phyloP scores from a whole-genome alignment of 495 filamentous ascomycete genomes.

The Bacidia rubella region DNA sequence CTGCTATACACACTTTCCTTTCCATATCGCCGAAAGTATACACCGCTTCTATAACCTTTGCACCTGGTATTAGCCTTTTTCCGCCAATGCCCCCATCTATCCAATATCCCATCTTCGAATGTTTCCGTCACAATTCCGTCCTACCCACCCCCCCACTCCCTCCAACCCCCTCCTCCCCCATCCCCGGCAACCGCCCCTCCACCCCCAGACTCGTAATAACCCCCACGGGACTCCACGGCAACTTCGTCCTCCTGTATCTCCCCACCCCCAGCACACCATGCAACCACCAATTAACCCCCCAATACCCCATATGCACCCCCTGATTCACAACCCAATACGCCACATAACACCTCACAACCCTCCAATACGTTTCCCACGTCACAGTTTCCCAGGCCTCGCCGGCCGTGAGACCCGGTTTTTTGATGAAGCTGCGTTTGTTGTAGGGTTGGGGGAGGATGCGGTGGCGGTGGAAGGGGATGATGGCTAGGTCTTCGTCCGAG shows the following conservation, averaged over 20 bases:
- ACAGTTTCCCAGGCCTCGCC: constrained; percentile 13
- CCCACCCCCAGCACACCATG: constrained; percentile 10
- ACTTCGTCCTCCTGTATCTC: constrained; percentile 7
- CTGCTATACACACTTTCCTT: too few species aligned
- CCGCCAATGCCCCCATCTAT: background rate
- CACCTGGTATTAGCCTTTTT: too few species aligned
- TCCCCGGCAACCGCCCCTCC: background rate
- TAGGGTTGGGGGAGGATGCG: background rate
- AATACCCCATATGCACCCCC: constrained; percentile 13
- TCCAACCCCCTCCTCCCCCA: constrained; percentile 1
- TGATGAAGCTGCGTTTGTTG: constrained; percentile 5
- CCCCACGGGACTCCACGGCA: constrained; percentile 11
- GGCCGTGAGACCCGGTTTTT: constrained; percentile 10
- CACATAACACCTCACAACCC: constrained; percentile 9
- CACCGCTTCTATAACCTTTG: too few species aligned
- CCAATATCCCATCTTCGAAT: background rate
- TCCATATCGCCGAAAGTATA: too few species aligned
- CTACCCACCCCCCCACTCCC: background rate
- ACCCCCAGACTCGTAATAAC: background rate
- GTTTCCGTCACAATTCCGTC: background rate
- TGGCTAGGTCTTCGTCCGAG: constrained; percentile 15
- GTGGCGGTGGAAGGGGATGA: constrained; percentile 15
- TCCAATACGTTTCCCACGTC: constrained; percentile 10
- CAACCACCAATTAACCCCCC: constrained; percentile 14
- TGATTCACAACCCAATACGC: constrained; percentile 16